A percentile compares a stretch with the other conserved stretches of the same genome.
Conservation (phyloP, 768 basidiomycete genomes). For the Boletus huronensis region DNA sequence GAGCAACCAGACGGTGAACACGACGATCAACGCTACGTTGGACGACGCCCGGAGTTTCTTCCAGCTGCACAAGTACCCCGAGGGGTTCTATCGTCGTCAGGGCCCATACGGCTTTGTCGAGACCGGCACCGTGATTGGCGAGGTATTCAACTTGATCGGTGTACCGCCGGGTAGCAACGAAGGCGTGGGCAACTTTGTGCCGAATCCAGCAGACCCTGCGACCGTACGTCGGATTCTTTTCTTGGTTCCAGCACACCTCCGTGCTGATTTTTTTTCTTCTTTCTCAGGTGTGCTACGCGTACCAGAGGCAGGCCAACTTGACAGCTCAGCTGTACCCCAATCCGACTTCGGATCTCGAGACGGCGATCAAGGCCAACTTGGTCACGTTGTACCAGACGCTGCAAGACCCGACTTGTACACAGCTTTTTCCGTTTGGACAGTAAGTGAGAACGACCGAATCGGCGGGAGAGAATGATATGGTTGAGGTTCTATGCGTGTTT, state of each 20-base stretch:
- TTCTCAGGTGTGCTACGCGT: constrained; percentile 14
- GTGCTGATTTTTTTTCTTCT: constrained; percentile 1
- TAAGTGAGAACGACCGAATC: background rate
- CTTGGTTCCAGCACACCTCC: no score
- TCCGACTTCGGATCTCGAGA: constrained; percentile 15
- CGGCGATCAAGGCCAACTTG: constrained; percentile 22
- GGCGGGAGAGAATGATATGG: no score
- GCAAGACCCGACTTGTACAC: constrained; percentile 5
- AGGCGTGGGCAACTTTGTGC: constrained; percentile 16
- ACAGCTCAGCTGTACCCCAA: constrained; percentile 20
- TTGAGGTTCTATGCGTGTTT: no score
- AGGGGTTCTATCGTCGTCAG: constrained; percentile 19
- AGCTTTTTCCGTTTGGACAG: constrained; percentile 17
- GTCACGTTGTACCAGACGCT: constrained; percentile 14
- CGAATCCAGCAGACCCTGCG: constrained; percentile 5
- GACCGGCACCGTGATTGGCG: background rate
- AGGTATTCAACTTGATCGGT: background rate
- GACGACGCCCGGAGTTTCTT: constrained; percentile 19
- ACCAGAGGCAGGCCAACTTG: constrained; percentile 18
- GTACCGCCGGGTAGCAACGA: constrained; percentile 17
- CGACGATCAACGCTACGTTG: constrained; percentile 13
- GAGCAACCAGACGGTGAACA: constrained; percentile 9
- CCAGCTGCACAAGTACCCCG: constrained; percentile 12
- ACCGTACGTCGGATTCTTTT: constrained; percentile 7
- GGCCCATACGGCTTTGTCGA: constrained; percentile 6